These are phyloP conservation scores for Saccharomyces kudriavzevii DNA, from an alignment of 805 yeast species.

Conservation along the genomic window DNA sequence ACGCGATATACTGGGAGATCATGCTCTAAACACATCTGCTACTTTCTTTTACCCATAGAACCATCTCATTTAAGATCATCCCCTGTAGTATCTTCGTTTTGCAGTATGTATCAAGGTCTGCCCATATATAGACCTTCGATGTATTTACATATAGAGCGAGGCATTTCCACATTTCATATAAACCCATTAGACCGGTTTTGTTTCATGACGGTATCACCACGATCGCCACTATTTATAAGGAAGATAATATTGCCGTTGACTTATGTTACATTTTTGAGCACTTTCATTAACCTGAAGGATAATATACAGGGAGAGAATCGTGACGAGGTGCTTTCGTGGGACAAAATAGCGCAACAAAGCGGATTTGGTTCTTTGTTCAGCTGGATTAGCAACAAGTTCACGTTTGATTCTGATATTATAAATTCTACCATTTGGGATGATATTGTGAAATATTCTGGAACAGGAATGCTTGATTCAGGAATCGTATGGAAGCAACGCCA, in stretches of 20 bases:
- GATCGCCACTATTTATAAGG: slow-evolving; percentile 82
- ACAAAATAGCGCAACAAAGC: slow-evolving; percentile 9
- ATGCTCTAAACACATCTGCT: slow-evolving; percentile 15
- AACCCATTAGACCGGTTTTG: slow-evolving; percentile 25
- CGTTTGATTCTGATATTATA: slow-evolving; percentile 8
- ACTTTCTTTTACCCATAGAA: slow-evolving; percentile 16
- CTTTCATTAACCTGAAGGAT: slow-evolving; percentile 12
- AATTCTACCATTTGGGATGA: slow-evolving; percentile 13
- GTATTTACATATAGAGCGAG: slow-evolving; percentile 12
- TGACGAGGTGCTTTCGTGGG: slow-evolving; percentile 16
- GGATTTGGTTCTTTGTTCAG: slow-evolving; percentile 11
- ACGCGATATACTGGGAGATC: slow-evolving; percentile 14
- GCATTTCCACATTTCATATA: slow-evolving; percentile 17
- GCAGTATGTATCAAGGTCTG: slow-evolving; percentile 5
- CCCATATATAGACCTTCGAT: slow-evolving; percentile 19
- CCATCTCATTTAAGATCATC: slow-evolving; percentile 8
- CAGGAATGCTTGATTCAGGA: slow-evolving; percentile 9
- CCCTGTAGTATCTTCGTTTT: slow-evolving; percentile 5
- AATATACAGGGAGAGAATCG: slow-evolving; percentile 5
- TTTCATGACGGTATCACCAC: slow-evolving; percentile 69
- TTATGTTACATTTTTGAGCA: slow-evolving; percentile 15
- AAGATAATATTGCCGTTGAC: slow-evolving; percentile 33
- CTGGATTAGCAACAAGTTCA: slow-evolving; percentile 11
- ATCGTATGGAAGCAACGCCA: slow-evolving; percentile 22
- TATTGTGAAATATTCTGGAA: slow-evolving; percentile 11